Evolutionary conservation across 495 filamentous ascomycete species (phyloP), one percentile per base, ranked within the genome.

Genomic region (Oleoguttula mirabilis): DNA sequence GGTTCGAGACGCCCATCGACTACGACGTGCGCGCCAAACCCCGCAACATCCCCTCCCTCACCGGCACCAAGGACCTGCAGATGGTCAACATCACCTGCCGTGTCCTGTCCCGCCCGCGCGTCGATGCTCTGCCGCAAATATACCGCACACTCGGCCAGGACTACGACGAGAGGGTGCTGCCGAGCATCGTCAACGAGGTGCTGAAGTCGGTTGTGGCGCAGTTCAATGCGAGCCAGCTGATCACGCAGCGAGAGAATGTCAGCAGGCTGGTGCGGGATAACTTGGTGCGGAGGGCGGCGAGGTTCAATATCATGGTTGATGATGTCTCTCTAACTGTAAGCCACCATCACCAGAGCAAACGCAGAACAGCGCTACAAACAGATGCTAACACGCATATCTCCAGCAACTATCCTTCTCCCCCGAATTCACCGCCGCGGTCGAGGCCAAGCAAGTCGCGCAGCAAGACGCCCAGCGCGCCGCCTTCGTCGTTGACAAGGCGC

Each of bases 51-150:
- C 80, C 90, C 48, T 98, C 90, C 57, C 79, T 98, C 41, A 96
- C 90, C 41, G 90, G 92, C 51, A 98, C 90, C 57, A 98, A 98
- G 66, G 90, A 98, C 65, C 67, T 98, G 60, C 90, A 98, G 72
- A 98, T 98, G 90, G 90, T 98, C 61, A 98, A 98, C 73, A 98
- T 98, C 63, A 98, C 92, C 57, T 98, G 90, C 68, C 92, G 90
- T 87, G 90, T 98, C 36, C 84, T 98, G 41, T 94, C 87, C 32
- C 73, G 84, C 58, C 90, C 90, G 45, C 77, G 82, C 27, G 68
- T 96, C 53, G 75, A 84, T 41, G 82, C 88, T 22, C 77, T 98
- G 21, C 90, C 90, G 4, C 83, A 88, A 61, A 96, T 98, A 52
- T 98, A 95, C 69, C 77, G 90, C 34, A 98, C 90, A 1, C 76